Percentiles rank a stretch among this genome's conserved stretches.
These are phyloP conservation scores for Syncephalastrum racemosum DNA, from an alignment of 371 early-diverging fungal genomes.

Conservation along the genomic window DNA sequence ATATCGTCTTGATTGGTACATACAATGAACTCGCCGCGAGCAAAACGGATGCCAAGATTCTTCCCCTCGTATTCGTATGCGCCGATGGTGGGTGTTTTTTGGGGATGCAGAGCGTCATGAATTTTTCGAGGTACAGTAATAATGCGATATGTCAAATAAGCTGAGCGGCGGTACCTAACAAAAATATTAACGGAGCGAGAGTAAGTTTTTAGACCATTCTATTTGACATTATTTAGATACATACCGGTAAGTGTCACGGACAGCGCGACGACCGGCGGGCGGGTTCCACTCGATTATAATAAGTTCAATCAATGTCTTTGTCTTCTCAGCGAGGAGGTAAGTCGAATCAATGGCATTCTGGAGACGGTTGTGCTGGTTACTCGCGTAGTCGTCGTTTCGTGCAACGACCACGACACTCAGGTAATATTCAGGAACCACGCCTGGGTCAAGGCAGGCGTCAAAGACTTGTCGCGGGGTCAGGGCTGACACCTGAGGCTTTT, in stretches of 20 bases:
- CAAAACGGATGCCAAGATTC: conserved; percentile 48
- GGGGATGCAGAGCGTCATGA: conserved; percentile 28
- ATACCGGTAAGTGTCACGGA: conserved; percentile 38
- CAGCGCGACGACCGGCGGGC: conserved; percentile 23
- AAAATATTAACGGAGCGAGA: no score
- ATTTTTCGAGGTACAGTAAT: conserved; percentile 39
- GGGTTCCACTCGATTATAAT: conserved; percentile 51
- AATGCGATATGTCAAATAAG: conserved; percentile 41
- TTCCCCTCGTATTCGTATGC: conserved; percentile 46
- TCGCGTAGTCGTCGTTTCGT: conserved; percentile 24
- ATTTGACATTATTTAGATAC: no score
- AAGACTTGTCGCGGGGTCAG: conserved; percentile 18
- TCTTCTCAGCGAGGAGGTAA: conserved; percentile 37
- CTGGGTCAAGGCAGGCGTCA: conserved; percentile 31
- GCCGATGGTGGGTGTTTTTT: conserved; percentile 11
- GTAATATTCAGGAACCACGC: conserved; percentile 27
- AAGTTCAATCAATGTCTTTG: conserved; percentile 35
- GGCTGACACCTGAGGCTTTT: conserved; percentile 11
- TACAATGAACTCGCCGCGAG: conserved; percentile 44
- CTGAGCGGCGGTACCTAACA: conserved; percentile 37
- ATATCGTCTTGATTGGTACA: conserved; percentile 50
- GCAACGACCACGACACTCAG: conserved; percentile 27
- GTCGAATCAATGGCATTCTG: conserved; percentile 50
- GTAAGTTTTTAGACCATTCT: no score
- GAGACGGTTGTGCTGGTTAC: conserved; percentile 35